These are phyloP conservation scores for Aegilops sharonensis DNA, from an alignment of 176 grass and related monocot species.

Conservation along the genomic window DNA sequence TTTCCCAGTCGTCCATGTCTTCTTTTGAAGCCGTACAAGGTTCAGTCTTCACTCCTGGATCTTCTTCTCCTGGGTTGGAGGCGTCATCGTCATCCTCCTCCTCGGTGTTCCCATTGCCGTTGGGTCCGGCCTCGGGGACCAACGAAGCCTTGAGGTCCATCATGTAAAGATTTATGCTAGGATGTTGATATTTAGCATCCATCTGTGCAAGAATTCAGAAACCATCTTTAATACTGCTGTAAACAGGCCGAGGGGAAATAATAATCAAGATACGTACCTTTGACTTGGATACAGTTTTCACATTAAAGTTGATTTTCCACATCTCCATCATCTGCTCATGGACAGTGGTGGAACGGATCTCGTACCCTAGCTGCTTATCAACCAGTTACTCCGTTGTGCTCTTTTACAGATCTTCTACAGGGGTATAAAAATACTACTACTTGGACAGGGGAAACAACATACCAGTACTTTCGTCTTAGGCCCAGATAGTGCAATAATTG, in stretches of 20 bases:
- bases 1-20: conserved; percentile 75
- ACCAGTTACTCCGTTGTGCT: background rate
- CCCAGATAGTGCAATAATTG: conserved; percentile 84
- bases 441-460: background rate
- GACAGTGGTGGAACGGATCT: conserved; percentile 77
- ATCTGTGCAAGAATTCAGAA: conserved; percentile 46
- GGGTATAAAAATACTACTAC: background rate
- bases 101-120: conserved; percentile 19
- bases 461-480: conserved; percentile 82
- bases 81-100: conserved; percentile 59
- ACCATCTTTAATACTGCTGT: background rate
- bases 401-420: background rate
- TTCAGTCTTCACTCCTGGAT: background rate
- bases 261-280: conserved; percentile 40
- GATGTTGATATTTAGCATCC: conserved; percentile 83
- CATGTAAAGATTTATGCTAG: conserved; percentile 83
- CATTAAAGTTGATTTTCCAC: conserved; percentile 78
- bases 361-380: conserved; percentile 69
- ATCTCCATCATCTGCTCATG: conserved; percentile 91
- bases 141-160: conserved; percentile 61
- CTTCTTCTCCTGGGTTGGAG: conserved; percentile 34
- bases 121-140: background rate
- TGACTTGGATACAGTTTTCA: conserved; percentile 69
- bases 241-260: background rate
- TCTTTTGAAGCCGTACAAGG: conserved; percentile 12